These are phyloP conservation scores for Starmerella vitae DNA, from an alignment of 805 yeast species.

Conservation along the genomic window DNA sequence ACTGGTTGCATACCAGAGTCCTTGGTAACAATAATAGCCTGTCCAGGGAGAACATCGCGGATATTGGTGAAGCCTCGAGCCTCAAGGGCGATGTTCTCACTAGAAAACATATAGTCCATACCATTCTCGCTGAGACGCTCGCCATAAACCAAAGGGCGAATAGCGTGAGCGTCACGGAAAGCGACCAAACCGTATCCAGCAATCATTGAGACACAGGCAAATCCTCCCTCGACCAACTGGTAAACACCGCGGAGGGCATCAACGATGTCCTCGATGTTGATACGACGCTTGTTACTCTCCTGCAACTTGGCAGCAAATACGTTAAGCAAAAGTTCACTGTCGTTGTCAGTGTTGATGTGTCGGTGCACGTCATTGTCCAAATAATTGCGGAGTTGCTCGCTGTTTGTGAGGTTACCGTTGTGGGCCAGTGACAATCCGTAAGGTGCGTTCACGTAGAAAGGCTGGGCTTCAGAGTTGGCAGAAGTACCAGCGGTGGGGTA, in stretches of 20 bases:
- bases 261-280: constrained; percentile 79
- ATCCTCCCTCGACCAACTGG: constrained; percentile 82
- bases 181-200: constrained; percentile 95
- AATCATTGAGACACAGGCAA: constrained; percentile 85
- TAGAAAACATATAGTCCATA: constrained; percentile 80
- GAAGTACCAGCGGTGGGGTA: constrained; percentile 97
- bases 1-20: constrained; percentile 51
- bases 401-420: constrained; percentile 90
- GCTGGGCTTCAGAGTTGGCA: constrained; percentile 95
- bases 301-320: constrained; percentile 86
- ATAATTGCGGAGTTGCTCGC: constrained; percentile 57
- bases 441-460: constrained; percentile 94
- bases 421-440: constrained; percentile 85
- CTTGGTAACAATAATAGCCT: constrained; percentile 88
- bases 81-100: constrained; percentile 86
- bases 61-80: constrained; percentile 76
- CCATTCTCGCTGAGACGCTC: constrained; percentile 63
- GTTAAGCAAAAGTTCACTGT: constrained; percentile 79
- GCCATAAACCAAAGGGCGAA: constrained; percentile 81
- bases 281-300: constrained; percentile 82
- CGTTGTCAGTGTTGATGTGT: constrained; percentile 94
- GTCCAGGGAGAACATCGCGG: constrained; percentile 85
- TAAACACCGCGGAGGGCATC: constrained; percentile 74
- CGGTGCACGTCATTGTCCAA: constrained; percentile 91
- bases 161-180: constrained; percentile 94